Percentiles rank a stretch among this genome's conserved stretches.
Evolutionary conservation across 495 filamentous ascomycete genomes (phyloP).

Genomic region (Tuber magnatum): DNA sequence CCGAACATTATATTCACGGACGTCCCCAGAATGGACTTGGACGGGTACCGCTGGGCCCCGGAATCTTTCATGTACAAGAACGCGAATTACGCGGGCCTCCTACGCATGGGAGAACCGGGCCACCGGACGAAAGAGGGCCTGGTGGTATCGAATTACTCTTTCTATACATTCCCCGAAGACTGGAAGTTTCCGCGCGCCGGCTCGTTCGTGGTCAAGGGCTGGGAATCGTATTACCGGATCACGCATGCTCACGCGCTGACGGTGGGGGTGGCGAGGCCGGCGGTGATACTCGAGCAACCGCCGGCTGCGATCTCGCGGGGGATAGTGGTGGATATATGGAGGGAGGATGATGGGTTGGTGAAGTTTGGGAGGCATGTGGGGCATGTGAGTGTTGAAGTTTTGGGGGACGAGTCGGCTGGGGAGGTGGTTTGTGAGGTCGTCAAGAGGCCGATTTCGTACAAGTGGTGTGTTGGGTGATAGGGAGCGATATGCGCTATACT

Average conservation of each 20-base stretch:
- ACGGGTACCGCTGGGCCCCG: background rate
- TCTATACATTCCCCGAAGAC: background rate
- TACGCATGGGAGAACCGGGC: background rate
- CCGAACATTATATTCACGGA: background rate
- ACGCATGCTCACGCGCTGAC: background rate
- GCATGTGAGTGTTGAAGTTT: background rate
- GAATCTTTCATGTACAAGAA: background rate
- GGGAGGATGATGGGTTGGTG: background rate
- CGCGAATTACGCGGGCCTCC: background rate
- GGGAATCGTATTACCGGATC: background rate
- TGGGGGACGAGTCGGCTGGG: background rate
- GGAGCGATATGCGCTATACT: background rate
- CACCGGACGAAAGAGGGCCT: background rate
- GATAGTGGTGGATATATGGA: background rate
- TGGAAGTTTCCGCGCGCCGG: background rate
- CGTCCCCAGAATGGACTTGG: background rate
- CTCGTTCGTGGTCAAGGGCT: background rate
- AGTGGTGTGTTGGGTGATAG: background rate
- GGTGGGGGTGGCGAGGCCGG: background rate
- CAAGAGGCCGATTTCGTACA: background rate
- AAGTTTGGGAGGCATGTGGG: conserved; percentile 4
- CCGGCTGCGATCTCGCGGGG: background rate
- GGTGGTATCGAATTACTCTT: conserved; percentile 1
- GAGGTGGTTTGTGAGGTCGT: background rate
- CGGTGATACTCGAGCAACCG: background rate